Base-by-base conservation (phyloP, 2,329 filamentous ascomycete species). In the Talaromyces sp. region DNA sequence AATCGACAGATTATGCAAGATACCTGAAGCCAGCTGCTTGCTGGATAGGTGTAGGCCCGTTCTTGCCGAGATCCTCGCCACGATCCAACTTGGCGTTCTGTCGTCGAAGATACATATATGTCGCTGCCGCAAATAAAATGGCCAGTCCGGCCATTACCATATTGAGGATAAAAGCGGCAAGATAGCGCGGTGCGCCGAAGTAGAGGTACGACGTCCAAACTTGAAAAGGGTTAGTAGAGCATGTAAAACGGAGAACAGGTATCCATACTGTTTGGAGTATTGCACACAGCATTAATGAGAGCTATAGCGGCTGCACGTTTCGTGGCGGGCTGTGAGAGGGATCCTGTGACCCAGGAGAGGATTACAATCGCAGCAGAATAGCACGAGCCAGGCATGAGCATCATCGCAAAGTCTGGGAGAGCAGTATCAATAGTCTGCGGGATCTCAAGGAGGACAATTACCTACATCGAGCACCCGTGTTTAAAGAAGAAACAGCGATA, bases 391-490 rank as follows among this genome's bases (percentile, higher is more conserved):
- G 63, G 63, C 60, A 65, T 66, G 10, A 73, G 64, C 70, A 73
- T 72, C 69, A 73, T 73, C 43, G 71, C 69, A 51, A 68, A 60
- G 63, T 71, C 63, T 65, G 17, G n/a, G 26, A n/a, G n/a, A 10
- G n/a, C 19, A 59, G 49, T 43, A 7, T 31, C 8, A 21, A 31
- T 24, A 24, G 8, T 17, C n/a, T n/a, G 26, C n/a, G n/a, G 21
- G 9, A 61, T 14, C 6, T 17, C n/a, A 13, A 4, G 17, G 50
- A 19, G 19, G 43, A 26, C 10, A 27, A 21, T 46, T 24, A 58
- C 63, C 27, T 55, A 65, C 63, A 71, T 17, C 69, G 65, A 32
- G 69, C 69, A 6, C 58, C 69, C 6, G 64, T 67, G 38, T 68
- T 68, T 19, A 69, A 59, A 4, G 69, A 69, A 10, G 67, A 67